Base-by-base conservation (phyloP, 2,329 filamentous ascomycete species). In the Aspergillus sojae region DNA sequence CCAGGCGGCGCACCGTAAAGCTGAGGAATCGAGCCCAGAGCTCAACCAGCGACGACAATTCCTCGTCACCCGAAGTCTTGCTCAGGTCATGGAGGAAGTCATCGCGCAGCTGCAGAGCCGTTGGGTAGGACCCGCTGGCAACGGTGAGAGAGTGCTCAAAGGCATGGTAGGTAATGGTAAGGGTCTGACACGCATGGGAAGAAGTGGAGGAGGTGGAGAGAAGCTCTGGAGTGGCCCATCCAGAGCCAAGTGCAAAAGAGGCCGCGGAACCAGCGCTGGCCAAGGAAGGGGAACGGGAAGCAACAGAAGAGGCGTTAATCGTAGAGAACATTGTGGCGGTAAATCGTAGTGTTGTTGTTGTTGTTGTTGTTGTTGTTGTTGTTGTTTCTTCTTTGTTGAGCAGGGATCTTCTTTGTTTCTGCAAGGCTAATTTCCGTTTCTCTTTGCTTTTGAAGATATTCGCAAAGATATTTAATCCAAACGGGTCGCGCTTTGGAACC, bases 1-100 rank as follows among this genome's bases (percentile, higher is more conserved):
- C 60, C 41, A 64, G 50, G 26, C 62, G 62, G 43, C 58, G 39
- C 34, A 64, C 62, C 4, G 62, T 60, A 54, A 64, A 64, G 48
- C 62, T 59, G 32, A 64, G 32, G 48, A 64, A 62, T 50, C 62
- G 62, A 36, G 62, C 62, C 63, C 63, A 65, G 39, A 64, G 60
- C 46, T 64, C 62, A 46, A 64, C 59, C 36, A 62, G 30, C 14
- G 62, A 64, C 26, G 62, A 58, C 26, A 62, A 14, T 56, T 60
- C 54, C 52, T 56, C 45, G 36, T 55, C 48, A 21, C 55, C 56
- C 56, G 59, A 9, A 10, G 46, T 28, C 26, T 50, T 50, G 26
- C 12, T 50, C 21, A 64, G 55, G 61, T 64, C 54, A 32, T 64
- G 62, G 54, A 64, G 55, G 61, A 62, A 64, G 56, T 64, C 60